Conservation (phyloP, 306 rosid genomes). For the Canavalia gladiata region DNA sequence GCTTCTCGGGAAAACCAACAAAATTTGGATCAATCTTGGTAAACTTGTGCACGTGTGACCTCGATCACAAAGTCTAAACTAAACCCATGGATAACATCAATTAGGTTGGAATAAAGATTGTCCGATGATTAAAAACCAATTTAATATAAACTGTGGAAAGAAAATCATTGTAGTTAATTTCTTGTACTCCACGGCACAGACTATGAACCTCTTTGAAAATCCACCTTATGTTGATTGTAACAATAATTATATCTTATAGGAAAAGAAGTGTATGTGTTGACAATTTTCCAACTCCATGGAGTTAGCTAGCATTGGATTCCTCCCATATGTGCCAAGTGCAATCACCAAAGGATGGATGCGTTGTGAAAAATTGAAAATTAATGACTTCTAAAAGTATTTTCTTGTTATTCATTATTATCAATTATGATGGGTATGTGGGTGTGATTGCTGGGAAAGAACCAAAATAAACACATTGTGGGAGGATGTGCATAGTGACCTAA, state of each 20-base stretch:
- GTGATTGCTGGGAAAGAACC: neutral
- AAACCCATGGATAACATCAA: neutral
- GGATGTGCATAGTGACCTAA: too few species aligned
- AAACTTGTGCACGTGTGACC: constrained; percentile 39
- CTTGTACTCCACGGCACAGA: constrained; percentile 42
- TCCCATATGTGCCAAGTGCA: neutral
- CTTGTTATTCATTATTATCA: too few species aligned
- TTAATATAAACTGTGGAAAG: neutral
- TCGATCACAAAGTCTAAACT: constrained; percentile 35
- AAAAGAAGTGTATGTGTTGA: neutral
- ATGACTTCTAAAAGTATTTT: neutral
- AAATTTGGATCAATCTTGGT: neutral
- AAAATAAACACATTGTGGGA: neutral
- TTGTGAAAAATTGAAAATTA: neutral
- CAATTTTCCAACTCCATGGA: neutral
- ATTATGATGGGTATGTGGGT: too few species aligned
- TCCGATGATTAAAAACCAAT: neutral
- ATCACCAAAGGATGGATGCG: neutral
- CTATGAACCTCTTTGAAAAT: constrained; percentile 33
- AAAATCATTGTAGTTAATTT: neutral
- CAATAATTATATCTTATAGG: neutral
- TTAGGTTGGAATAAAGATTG: neutral
- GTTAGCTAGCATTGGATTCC: constrained; percentile 17
- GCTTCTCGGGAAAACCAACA: constrained; percentile 24
- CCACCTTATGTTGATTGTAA: constrained; percentile 8